These are phyloP conservation scores for Sphagnum magellanicum DNA, from an alignment of 228 moss, liverwort and hornwort species.

Conservation along the genomic window DNA sequence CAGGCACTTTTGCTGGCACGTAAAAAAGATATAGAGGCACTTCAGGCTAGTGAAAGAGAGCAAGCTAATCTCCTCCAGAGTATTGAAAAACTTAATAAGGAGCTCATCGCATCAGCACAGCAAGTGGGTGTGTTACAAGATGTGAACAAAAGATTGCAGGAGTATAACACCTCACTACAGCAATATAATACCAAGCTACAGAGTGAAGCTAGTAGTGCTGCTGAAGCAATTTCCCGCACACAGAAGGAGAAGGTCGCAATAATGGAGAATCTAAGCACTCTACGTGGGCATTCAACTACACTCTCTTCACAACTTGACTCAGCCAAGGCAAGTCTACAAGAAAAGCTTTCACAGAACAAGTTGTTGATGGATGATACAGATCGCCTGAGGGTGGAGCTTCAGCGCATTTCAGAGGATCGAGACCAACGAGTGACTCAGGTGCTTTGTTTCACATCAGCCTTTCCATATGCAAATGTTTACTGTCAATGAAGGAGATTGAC, in stretches of 20 bases:
- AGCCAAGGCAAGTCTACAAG: conserved; percentile 63
- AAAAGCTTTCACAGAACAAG: conserved; percentile 61
- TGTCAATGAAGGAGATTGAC: no score
- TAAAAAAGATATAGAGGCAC: conserved; percentile 39
- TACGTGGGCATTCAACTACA: conserved; percentile 77
- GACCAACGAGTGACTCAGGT: conserved; percentile 66
- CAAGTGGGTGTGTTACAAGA: conserved; percentile 74
- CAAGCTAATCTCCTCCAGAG: conserved; percentile 38
- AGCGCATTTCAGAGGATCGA: conserved; percentile 72
- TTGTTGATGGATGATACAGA: conserved; percentile 62
- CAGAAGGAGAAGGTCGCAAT: conserved; percentile 93
- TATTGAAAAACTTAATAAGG: conserved; percentile 49
- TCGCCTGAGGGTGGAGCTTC: conserved; percentile 69
- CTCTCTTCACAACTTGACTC: conserved; percentile 76
- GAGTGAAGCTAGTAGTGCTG: conserved; percentile 72
- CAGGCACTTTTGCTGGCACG: conserved; percentile 38
- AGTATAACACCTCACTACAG: conserved; percentile 91
- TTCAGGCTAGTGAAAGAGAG: conserved; percentile 53
- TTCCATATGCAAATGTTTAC: no score
- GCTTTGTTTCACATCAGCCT: neutral
- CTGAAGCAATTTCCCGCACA: conserved; percentile 73
- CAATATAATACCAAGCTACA: conserved; percentile 97
- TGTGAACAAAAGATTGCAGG: conserved; percentile 92
- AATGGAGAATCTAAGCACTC: conserved; percentile 93
- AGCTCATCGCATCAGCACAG: conserved; percentile 38